Percentiles rank a stretch among this genome's conserved stretches.
These are phyloP conservation scores for Colletotrichum endophyticum DNA, from an alignment of 2,329 filamentous ascomycete species.

Conservation along the genomic window DNA sequence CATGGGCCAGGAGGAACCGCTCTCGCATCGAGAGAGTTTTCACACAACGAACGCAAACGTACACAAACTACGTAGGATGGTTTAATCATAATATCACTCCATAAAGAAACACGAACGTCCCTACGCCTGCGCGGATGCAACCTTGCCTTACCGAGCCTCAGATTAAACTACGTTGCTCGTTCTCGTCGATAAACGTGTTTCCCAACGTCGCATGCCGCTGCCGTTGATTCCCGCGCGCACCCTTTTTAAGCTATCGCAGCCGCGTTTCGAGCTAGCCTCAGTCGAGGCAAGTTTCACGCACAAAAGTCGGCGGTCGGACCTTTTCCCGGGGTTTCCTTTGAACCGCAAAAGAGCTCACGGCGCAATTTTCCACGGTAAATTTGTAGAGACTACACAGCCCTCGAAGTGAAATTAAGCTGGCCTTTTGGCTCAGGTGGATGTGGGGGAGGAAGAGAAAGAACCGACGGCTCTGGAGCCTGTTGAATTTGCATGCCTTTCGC, in stretches of 20 bases:
- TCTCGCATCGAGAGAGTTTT: neutral
- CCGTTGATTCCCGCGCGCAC: neutral
- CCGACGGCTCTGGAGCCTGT: neutral
- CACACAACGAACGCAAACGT: neutral
- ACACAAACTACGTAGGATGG: neutral
- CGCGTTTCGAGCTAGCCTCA: slow-evolving; percentile 13
- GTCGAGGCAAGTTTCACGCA: slow-evolving; percentile 11
- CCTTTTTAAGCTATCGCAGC: neutral
- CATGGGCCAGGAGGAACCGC: neutral
- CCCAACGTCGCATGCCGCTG: neutral
- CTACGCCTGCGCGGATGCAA: neutral
- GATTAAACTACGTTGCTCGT: neutral
- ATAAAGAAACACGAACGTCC: neutral
- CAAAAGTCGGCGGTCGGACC: neutral
- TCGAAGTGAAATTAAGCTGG: neutral
- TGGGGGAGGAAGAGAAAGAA: neutral
- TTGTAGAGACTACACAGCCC: neutral
- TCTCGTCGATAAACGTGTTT: neutral
- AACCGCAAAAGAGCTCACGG: neutral
- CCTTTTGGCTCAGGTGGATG: neutral
- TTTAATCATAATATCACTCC: neutral
- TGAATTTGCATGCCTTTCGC: neutral
- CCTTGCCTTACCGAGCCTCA: neutral
- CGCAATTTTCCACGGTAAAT: neutral
- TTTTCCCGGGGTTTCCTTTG: neutral